Evolutionary conservation across 352 stramenopile genomes (phyloP), one percentile per base, ranked within the genome.

Genomic region (Phytophthora citricola): DNA sequence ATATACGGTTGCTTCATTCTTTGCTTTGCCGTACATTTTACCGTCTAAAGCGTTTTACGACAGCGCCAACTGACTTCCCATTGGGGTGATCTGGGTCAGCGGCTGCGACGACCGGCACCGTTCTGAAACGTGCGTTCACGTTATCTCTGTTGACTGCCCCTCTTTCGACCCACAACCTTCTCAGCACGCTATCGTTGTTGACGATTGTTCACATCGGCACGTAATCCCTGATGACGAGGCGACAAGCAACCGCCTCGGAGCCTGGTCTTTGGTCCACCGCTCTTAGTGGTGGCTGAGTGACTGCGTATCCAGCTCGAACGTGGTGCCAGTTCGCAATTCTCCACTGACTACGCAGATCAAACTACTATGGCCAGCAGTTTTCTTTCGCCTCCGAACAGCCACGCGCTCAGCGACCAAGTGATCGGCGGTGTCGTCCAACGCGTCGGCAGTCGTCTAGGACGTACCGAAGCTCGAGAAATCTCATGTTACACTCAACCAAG

Each of bases 161-260:
- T 43, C 41, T 38, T 34, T 7, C 45, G 47, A 17, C 27, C 3
- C 10, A 20, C 17, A 20, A 20, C 17, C 17, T 20, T 41, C 32
- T 31, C 6, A 24, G 54, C 54, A 62, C 55, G 55, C 55, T 22
- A 63, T 63, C 55, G 43, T 11, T 48, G 55, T 63, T 63, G 55
- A 63, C 55, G 55, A 24, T 11, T 48, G 26, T 59, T 58, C 36
- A 29, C 26, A 7, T 34, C 32, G 4, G 36, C 34, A 57, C 56
- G 56, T 57, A 63, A 57, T 57, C 56, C 45, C 2, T 40, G 45
- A 63, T 63, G 46, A 43, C 56, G 22, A 11, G 15, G 9, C 5
- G 31, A 40, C 43, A 48, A 46, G 7, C 41, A 61, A 44, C 17
- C 12, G 17, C 3, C n/a, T 8, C 24, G 24, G 2, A 4, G 24